Conservation (phyloP, 2,329 filamentous ascomycete species). For the Raffaelea albimanens region DNA sequence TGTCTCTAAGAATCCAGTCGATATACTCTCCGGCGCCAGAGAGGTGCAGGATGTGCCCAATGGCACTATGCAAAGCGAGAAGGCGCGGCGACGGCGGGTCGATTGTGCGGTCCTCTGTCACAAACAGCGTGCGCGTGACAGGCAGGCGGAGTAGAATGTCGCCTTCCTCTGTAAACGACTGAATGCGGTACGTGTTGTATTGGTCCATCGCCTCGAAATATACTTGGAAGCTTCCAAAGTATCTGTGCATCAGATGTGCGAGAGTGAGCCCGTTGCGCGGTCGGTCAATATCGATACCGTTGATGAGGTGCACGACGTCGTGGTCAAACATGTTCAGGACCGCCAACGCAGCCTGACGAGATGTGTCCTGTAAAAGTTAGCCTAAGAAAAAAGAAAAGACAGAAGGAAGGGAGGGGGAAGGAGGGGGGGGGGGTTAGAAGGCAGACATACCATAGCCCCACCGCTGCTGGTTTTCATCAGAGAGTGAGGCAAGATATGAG, state of each 20-base stretch:
- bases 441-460: too few species aligned
- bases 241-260: background rate
- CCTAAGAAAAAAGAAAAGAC: constrained; percentile 5
- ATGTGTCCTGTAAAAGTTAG: constrained; percentile 5
- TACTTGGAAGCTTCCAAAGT: background rate
- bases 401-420: background rate
- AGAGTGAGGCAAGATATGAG: too few species aligned
- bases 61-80: background rate
- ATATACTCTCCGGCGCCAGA: background rate
- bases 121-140: background rate
- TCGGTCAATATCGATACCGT: constrained; percentile 23
- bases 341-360: constrained; percentile 22
- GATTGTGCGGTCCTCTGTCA: background rate
- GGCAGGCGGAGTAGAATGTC: background rate
- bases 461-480: too few species aligned
- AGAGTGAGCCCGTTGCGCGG: background rate
- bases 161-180: background rate
- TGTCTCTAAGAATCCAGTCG: background rate
- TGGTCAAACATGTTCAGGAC: constrained; percentile 33
- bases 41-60: background rate
- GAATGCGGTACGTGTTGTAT: background rate
- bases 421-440: too few species aligned
- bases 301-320: constrained; percentile 24
- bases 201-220: background rate
- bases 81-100: background rate